Evolutionary conservation across 495 filamentous ascomycete genomes (phyloP).

Genomic region (Hypoxylon rickii): DNA sequence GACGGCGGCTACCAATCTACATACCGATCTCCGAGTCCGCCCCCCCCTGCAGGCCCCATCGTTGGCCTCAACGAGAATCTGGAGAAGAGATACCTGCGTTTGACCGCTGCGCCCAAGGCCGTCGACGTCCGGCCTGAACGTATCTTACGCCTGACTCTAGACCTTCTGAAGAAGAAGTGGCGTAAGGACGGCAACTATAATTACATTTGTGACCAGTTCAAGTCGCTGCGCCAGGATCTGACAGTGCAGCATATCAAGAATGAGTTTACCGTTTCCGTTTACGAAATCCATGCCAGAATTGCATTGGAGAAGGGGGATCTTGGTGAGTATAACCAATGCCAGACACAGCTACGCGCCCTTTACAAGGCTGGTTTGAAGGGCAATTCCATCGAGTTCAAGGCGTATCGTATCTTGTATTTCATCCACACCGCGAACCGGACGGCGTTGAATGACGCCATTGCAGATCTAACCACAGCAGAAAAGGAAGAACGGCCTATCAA

Average conservation of each 20-base stretch:
- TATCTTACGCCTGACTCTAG: constrained; percentile 80
- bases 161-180: constrained; percentile 93
- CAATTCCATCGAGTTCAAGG: constrained; percentile 94
- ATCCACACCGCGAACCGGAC: constrained; percentile 98
- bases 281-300: constrained; percentile 97
- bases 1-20: constrained; percentile 68
- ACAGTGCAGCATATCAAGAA: constrained; percentile 97
- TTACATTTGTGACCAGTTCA: constrained; percentile 99
- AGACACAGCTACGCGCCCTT: constrained; percentile 91
- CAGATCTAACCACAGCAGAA: constrained; percentile 96
- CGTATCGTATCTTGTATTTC: constrained; percentile 99
- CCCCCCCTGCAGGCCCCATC: constrained; percentile 73
- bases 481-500: constrained; percentile 81
- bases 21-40: constrained; percentile 64
- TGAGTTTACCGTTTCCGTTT: constrained; percentile 92
- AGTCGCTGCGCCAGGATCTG: constrained; percentile 96
- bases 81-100: constrained; percentile 92
- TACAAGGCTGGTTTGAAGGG: constrained; percentile 86
- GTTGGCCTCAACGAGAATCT: constrained; percentile 82
- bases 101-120: constrained; percentile 87
- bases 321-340: constrained; percentile 99
- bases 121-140: constrained; percentile 83
- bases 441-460: constrained; percentile 95
- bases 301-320: constrained; percentile 97
- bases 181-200: constrained; percentile 88